Evolutionary conservation across 768 basidiomycete species (phyloP), one percentile per base, ranked within the genome.

Genomic region (Lyophyllum atratum): DNA sequence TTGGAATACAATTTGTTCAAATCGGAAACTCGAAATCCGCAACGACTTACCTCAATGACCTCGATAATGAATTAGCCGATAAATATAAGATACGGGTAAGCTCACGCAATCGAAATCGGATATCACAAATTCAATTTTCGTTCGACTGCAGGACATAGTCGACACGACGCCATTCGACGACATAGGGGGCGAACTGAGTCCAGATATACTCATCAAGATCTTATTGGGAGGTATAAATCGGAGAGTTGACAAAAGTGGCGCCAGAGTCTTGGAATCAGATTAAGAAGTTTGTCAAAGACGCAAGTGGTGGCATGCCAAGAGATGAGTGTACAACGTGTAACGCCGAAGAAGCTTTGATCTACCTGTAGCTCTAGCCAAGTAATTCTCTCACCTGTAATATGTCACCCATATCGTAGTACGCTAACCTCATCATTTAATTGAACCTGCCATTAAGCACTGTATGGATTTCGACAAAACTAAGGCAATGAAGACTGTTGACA

Each of bases 1-100:
- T 89, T 17, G 85, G 87, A 0, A 80, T 89, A 25, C 87, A 89
- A 60, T 88, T 92, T 49, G 80, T 92, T 1, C 90, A 91, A 68
- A 82, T 92, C 33, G 89, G 89, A 4, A 67, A 81, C 59, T 68
- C 66, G 62, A 66, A 55, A 33, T 61, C 49, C 44, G 66, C 57
- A 74, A 85, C 44, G 61, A 76, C 2, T 71, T 87, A 67, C 62
- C 74, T 84, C 44, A 67, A 74, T 54, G 71, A 80, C 52, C 73
- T 90, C 12, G 90, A 91, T 60, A 80, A 89, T 61, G 80, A 75
- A 11, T 69, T 91, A 33, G 62, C 74, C 12, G 60, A 58, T 1
- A 70, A 55, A 5, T 69, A 81, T 62, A 29, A 28, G 22, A 72
- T 85, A 17, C 75, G 85, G 31, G 83, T 83, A 59, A 62, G 76